Evolutionary conservation across 129 eudicot genomes (phyloP).

Genomic region (Helianthus tuberosus): DNA sequence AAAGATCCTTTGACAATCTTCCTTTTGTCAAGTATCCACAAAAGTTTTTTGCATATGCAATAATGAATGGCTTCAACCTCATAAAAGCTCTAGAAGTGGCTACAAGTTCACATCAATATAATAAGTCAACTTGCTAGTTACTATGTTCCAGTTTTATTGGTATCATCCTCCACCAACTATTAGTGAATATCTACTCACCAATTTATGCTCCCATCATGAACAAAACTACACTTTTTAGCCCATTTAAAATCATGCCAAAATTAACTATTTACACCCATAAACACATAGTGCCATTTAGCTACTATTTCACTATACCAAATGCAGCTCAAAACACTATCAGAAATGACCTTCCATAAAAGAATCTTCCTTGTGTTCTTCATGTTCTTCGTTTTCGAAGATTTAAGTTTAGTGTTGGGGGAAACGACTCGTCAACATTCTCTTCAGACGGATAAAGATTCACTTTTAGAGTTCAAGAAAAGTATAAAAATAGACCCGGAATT

Average conservation of each 20-base stretch:
- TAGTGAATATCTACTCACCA: constrained; percentile 42
- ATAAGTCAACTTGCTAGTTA: constrained; percentile 19
- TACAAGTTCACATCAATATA: constrained; percentile 23
- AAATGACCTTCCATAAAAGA: constrained; percentile 32
- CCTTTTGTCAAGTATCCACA: constrained; percentile 10
- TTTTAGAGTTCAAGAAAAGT: constrained; percentile 52
- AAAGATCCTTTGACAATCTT: constrained; percentile 16
- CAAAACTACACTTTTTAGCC: constrained; percentile 19
- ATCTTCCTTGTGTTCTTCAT: constrained; percentile 15
- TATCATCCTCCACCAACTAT: constrained; percentile 36
- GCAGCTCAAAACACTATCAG: constrained; percentile 16
- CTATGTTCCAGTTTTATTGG: constrained; percentile 28
- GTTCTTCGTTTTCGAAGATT: constrained; percentile 32
- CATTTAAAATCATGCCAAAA: constrained; percentile 32
- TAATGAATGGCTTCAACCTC: constrained; percentile 23
- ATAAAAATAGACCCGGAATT: constrained; percentile 45
- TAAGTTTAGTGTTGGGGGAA: constrained; percentile 10
- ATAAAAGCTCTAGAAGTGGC: constrained; percentile 31
- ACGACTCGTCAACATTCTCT: constrained; percentile 26
- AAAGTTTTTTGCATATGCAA: not conserved
- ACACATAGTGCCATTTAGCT: not conserved
- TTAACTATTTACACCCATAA: constrained; percentile 21
- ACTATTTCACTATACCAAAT: constrained; percentile 25
- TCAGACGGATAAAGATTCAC: constrained; percentile 46
- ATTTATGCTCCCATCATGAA: constrained; percentile 17